These are phyloP conservation scores for Decorospora gaudefroyi DNA, from an alignment of 2,329 filamentous ascomycete species.

Conservation along the genomic window DNA sequence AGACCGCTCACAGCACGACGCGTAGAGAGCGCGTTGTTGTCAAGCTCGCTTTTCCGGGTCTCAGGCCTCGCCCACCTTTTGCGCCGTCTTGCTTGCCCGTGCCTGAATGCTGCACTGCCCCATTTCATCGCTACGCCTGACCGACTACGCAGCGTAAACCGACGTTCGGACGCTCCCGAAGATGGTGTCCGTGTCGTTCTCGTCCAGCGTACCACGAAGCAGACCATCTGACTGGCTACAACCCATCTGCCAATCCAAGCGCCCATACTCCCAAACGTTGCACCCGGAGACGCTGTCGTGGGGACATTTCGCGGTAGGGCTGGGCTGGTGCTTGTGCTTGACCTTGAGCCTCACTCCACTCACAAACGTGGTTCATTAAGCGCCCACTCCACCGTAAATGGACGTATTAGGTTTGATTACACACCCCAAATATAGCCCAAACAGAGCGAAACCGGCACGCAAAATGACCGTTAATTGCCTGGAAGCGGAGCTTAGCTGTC, in stretches of 20 bases:
- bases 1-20: conserved; percentile 33
- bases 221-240: conserved; percentile 29
- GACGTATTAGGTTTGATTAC: conserved; percentile 34
- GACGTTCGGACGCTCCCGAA: conserved; percentile 25
- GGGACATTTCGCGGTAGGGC: conserved; percentile 25
- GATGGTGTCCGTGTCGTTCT: conserved; percentile 25
- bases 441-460: conserved; percentile 25
- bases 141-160: conserved; percentile 3
- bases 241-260: conserved; percentile 35
- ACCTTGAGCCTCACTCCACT: conserved; percentile 41
- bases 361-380: conserved; percentile 34
- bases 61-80: conserved; percentile 35
- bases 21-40: conserved; percentile 40
- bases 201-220: conserved; percentile 12
- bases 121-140: neutral
- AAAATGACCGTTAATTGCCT: conserved; percentile 41
- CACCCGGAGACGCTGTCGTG: conserved; percentile 33
- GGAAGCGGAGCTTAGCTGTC: conserved; percentile 23
- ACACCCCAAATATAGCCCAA: conserved; percentile 43
- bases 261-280: conserved; percentile 36
- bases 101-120: conserved; percentile 22
- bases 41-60: conserved; percentile 33
- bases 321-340: conserved; percentile 17
- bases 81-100: conserved; percentile 16
- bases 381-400: conserved; percentile 29